Evolutionary conservation across 176 grass and related monocot genomes (phyloP).

Genomic region (Saccharum spontaneum): DNA sequence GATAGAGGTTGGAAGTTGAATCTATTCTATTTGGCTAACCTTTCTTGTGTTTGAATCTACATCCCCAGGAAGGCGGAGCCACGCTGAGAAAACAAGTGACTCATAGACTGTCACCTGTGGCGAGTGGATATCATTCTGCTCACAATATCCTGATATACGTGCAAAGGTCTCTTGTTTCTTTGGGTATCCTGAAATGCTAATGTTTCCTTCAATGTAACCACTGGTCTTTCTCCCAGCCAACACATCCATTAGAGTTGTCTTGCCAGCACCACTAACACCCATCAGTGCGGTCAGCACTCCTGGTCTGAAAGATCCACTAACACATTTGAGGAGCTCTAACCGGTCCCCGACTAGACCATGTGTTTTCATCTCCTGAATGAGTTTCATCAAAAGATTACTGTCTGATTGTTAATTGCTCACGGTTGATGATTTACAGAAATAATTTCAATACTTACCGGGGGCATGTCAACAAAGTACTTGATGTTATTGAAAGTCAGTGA

Average conservation of each 20-base stretch:
- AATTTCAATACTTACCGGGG: constrained; percentile 55
- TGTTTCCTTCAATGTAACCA: constrained; percentile 85
- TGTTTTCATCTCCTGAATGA: constrained; percentile 86
- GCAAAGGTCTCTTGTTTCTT: constrained; percentile 28
- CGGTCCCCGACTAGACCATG: constrained; percentile 61
- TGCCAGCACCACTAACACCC: constrained; percentile 94
- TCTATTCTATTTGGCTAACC: constrained; percentile 36
- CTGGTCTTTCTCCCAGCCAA: constrained; percentile 93
- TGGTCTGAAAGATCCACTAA: constrained; percentile 88
- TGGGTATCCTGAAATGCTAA: constrained; percentile 14
- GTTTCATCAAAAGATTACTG: neutral
- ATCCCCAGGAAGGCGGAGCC: constrained; percentile 75
- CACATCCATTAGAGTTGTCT: constrained; percentile 96
- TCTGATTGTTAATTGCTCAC: neutral
- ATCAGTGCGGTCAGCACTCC: constrained; percentile 88
- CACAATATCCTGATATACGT: constrained; percentile 89
- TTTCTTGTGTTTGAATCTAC: constrained; percentile 67
- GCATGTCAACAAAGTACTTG: constrained; percentile 93
- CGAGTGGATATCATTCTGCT: constrained; percentile 91
- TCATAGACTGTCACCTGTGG: constrained; percentile 88
- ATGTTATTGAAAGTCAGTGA: constrained; percentile 75
- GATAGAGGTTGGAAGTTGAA: neutral
- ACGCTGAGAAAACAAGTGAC: constrained; percentile 84
- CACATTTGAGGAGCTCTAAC: constrained; percentile 73
- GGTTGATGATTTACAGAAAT: neutral